Percentiles rank a stretch among this genome's conserved stretches.
These are phyloP conservation scores for Yarrowia deformans DNA, from an alignment of 805 yeast genomes.

Conservation along the genomic window DNA sequence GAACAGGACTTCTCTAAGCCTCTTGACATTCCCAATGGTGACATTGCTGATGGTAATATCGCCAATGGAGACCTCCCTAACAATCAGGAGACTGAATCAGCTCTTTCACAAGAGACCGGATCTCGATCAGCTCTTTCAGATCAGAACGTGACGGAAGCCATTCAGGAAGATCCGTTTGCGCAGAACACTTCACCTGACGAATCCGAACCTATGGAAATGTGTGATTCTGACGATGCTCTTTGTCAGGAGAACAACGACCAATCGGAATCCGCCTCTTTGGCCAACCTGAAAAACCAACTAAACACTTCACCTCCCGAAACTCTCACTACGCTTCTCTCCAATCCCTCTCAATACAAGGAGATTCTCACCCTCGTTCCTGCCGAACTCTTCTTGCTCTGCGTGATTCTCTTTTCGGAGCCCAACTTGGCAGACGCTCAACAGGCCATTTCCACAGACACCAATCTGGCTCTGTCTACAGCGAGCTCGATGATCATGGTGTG, in stretches of 20 bases:
- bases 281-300: slow-evolving; percentile 1
- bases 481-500: slow-evolving; percentile 21
- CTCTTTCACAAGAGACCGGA: no score
- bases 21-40: no score
- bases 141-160: slow-evolving; percentile 2
- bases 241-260: not conserved
- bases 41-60: no score
- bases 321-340: not conserved
- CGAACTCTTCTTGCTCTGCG: slow-evolving; percentile 16
- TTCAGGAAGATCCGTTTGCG: slow-evolving; percentile 4
- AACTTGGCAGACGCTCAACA: not conserved
- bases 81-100: not conserved
- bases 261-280: no score
- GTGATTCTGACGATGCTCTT: slow-evolving; percentile 15
- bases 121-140: not conserved
- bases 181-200: not conserved
- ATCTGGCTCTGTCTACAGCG: slow-evolving; percentile 21
- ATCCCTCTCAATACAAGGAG: not conserved
- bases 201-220: slow-evolving; percentile 27
- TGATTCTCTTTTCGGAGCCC: not conserved
- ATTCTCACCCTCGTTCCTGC: slow-evolving; percentile 4
- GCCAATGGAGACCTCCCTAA: no score
- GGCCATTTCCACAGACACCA: not conserved
- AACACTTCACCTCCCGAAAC: not conserved
- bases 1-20: no score